These are phyloP conservation scores for Jaltomata sinuosa DNA, from an alignment of 257 asterid genomes.

Conservation along the genomic window DNA sequence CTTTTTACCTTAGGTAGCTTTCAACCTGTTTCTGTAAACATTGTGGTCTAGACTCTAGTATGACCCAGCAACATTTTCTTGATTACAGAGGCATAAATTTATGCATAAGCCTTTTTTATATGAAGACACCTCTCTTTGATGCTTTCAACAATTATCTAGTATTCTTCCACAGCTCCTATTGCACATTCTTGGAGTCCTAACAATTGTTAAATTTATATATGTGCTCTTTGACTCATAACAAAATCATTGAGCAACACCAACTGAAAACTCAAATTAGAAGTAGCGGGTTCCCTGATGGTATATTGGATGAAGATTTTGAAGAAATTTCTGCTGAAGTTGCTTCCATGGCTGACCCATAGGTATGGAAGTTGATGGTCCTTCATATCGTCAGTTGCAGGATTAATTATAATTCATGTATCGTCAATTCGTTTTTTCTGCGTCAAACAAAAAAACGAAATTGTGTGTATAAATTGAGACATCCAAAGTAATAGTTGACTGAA, in stretches of 20 bases:
- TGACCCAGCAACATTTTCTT: not conserved
- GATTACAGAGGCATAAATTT: not conserved
- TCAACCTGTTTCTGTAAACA: not conserved
- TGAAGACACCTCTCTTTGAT: not conserved
- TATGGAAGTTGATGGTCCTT: too few species aligned
- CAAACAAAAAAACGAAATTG: too few species aligned
- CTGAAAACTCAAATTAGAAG: too few species aligned
- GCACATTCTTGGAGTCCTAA: not conserved
- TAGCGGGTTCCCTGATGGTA: too few species aligned
- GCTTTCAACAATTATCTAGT: not conserved
- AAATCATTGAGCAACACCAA: not conserved
- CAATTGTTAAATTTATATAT: not conserved
- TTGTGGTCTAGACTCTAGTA: not conserved
- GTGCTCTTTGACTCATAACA: not conserved
- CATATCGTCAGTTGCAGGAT: too few species aligned
- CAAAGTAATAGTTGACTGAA: not conserved
- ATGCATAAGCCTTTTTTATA: not conserved
- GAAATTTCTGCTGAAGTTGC: too few species aligned
- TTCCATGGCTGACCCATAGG: too few species aligned
- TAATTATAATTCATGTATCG: too few species aligned
- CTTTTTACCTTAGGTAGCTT: not conserved
- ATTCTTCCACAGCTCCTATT: not conserved
- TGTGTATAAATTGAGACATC: too few species aligned
- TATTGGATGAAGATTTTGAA: too few species aligned
- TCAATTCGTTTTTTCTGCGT: too few species aligned